A percentile compares a stretch with the other conserved stretches of the same genome.
Conservation (phyloP, 768 basidiomycete genomes). For the Crucibulum laeve region DNA sequence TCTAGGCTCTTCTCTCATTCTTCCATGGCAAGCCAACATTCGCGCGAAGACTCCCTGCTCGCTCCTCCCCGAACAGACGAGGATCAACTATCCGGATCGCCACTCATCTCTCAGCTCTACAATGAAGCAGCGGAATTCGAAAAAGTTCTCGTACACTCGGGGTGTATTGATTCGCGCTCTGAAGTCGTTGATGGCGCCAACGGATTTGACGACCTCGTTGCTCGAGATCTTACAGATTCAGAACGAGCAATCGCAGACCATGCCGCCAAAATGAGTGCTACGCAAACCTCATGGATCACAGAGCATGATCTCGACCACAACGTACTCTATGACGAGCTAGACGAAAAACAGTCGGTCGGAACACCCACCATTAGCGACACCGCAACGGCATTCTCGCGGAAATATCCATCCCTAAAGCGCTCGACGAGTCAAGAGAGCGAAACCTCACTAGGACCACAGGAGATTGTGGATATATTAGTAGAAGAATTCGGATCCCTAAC, state of each 20-base stretch:
- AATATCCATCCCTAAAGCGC: conserved; percentile 19
- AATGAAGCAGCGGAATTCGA: conserved; percentile 33
- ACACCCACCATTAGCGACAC: background rate
- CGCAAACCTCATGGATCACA: conserved; percentile 23
- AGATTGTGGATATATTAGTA: conserved; percentile 45
- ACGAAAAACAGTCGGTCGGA: background rate
- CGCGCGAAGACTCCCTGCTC: no score
- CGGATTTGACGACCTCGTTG: conserved; percentile 38
- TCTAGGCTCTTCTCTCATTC: no score
- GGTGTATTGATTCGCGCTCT: conserved; percentile 15
- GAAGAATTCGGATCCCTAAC: conserved; percentile 56
- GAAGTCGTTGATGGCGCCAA: conserved; percentile 16
- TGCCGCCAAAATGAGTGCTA: conserved; percentile 33
- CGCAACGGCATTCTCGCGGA: conserved; percentile 9
- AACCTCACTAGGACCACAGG: conserved; percentile 35
- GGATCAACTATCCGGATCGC: no score
- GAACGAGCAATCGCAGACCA: conserved; percentile 29
- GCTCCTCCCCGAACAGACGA: no score
- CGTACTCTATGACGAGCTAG: conserved; percentile 4
- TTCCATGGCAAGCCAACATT: no score
- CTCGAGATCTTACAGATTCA: conserved; percentile 28
- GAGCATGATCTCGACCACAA: conserved; percentile 16
- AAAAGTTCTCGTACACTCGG: conserved; percentile 23
- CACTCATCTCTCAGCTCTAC: conserved; percentile 30
- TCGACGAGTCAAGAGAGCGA: conserved; percentile 13